Base-by-base conservation (phyloP, 202 grass and related monocot genomes). In the Schoenoplectus tabernaemontani region DNA sequence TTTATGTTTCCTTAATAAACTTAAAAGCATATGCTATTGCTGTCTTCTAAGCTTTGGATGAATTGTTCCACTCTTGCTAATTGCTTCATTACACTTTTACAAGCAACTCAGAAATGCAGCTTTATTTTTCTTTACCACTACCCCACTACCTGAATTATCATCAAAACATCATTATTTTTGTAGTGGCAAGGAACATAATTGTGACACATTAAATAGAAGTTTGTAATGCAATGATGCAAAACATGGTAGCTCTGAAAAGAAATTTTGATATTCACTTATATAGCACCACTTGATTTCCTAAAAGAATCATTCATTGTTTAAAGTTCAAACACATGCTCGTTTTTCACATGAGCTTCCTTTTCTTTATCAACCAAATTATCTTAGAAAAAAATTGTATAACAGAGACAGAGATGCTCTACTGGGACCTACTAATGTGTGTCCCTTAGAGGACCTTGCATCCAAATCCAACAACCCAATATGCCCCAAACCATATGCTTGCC, bases 391-490 rank as follows among this genome's bases (percentile, higher is more conserved):
- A 26, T n/a, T 37, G 19, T 70, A 70, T 28, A 70, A 28, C 39
- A 70, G 67, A 24, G 67, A 71, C 11, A 48, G 22, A 48, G 10
- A 70, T 71, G 66, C 66, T 41, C 34, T 67, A 16, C 9, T 67
- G 64, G 64, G 64, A 67, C n/a, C 34, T 67, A 9, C 22, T 4
- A 11, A 48, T 28, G 37, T 50, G 16, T 66, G 67, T 72, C 42
- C 67, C 42, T 48, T 47, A 32, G 43, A 72, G 4, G 67, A 72
- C 67, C 67, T 17, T 72, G 67, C 43, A 50, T 72, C 23, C 41
- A 72, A 72, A 72, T 72, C 67, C 23, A 71, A 72, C 23, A 72
- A 72, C 43, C 20, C 19, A 48, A 72, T 22, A 71, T 47, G 41
- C 66, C 41, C 42, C 20, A 28, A 71, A 71, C 22, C 42, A 47